These are phyloP conservation scores for Gossypium armourianum DNA, from an alignment of 441 rosid species.

Conservation along the genomic window DNA sequence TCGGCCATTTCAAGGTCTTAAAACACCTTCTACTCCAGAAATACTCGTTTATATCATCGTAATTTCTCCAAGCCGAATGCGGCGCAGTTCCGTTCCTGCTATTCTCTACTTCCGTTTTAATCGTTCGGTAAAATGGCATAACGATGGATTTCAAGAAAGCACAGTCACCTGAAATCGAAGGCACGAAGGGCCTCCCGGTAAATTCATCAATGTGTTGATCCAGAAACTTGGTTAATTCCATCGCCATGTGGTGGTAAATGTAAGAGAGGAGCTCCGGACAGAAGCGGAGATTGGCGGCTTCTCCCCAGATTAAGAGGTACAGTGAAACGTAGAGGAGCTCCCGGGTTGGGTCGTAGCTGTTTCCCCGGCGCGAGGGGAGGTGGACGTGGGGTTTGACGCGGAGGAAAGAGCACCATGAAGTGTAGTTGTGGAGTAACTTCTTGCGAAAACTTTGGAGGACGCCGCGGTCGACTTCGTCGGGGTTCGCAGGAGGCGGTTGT, in stretches of 20 bases:
- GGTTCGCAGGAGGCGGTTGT: conserved; percentile 35
- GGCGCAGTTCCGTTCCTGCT: conserved; percentile 55
- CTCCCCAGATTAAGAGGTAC: conserved; percentile 55
- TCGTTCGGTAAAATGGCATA: conserved; percentile 45
- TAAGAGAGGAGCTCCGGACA: conserved; percentile 52
- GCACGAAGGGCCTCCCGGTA: conserved; percentile 46
- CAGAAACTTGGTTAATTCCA: conserved; percentile 46
- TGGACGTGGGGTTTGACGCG: conserved; percentile 40
- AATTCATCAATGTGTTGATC: conserved; percentile 43
- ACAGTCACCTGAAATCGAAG: conserved; percentile 44
- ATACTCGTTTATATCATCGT: conserved; percentile 59
- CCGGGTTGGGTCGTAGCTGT: conserved; percentile 35
- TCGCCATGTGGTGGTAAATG: conserved; percentile 53
- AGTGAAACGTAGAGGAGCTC: conserved; percentile 55
- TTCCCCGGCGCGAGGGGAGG: conserved; percentile 25
- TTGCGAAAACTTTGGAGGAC: conserved; percentile 45
- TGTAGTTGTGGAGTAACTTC: conserved; percentile 46
- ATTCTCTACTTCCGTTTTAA: conserved; percentile 41
- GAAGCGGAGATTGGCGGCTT: conserved; percentile 50
- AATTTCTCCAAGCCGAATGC: conserved; percentile 59
- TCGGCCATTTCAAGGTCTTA: conserved; percentile 48
- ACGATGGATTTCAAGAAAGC: conserved; percentile 45
- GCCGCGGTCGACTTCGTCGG: conserved; percentile 39
- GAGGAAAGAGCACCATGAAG: conserved; percentile 52
- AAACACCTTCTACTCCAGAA: conserved; percentile 64